Evolutionary conservation across 1,284 basidiomycete species (phyloP).

Genomic region (Vanrija pseudolonga): DNA sequence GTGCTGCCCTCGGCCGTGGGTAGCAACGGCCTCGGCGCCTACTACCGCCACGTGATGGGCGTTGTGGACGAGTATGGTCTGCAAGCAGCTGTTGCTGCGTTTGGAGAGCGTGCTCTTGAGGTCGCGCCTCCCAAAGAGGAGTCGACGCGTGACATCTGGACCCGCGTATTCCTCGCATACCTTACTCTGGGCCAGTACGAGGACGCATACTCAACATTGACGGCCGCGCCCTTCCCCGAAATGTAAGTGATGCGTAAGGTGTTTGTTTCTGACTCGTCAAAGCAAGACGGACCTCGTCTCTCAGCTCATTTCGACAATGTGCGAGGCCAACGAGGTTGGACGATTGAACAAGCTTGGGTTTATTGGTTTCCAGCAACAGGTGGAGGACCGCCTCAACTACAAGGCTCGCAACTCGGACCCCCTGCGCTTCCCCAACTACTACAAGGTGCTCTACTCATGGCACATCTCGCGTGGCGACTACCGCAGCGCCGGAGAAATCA

Average conservation of each 20-base stretch:
- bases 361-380: slow-evolving; percentile 75
- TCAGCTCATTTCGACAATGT: slow-evolving; percentile 85
- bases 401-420: slow-evolving; percentile 94
- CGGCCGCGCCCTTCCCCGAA: slow-evolving; percentile 66
- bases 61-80: slow-evolving; percentile 63
- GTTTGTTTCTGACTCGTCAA: slow-evolving; percentile 7
- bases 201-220: slow-evolving; percentile 75
- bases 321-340: slow-evolving; percentile 78
- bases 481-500: slow-evolving; percentile 78
- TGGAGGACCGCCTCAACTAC: slow-evolving; percentile 85
- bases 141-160: slow-evolving; percentile 68
- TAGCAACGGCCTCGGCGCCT: slow-evolving; percentile 63
- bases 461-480: slow-evolving; percentile 81
- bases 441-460: slow-evolving; percentile 93
- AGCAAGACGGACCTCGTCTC: slow-evolving; percentile 77
- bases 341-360: slow-evolving; percentile 81
- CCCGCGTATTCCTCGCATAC: slow-evolving; percentile 69
- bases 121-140: slow-evolving; percentile 35
- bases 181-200: slow-evolving; percentile 71
- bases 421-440: slow-evolving; percentile 77
- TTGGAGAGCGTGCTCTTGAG: slow-evolving; percentile 71
- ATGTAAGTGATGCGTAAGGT: slow-evolving; percentile 58
- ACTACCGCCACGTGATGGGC: slow-evolving; percentile 70
- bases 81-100: slow-evolving; percentile 64
- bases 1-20: slow-evolving; percentile 61